phyloP scores from a whole-genome alignment of 768 basidiomycete species.

The Kwoniella dejecticola region DNA sequence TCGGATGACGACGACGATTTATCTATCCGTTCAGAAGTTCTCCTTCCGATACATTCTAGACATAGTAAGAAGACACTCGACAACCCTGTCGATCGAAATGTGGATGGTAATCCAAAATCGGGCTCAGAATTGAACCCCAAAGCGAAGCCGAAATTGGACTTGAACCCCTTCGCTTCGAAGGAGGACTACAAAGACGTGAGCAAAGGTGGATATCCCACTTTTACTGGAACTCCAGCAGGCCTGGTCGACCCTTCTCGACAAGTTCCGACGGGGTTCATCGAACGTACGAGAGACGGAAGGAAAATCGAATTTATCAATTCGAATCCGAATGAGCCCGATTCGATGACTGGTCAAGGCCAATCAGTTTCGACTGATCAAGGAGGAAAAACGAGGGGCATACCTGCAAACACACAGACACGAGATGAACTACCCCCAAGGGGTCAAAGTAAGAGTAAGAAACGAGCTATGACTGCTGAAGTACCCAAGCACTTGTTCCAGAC shows the following conservation, averaged over 20 bases:
- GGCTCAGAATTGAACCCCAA: too few species aligned
- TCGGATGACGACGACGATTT: conserved; percentile 1
- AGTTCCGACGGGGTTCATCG: conserved; percentile 37
- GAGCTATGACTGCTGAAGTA: not conserved
- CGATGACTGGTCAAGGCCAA: too few species aligned
- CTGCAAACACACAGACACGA: too few species aligned
- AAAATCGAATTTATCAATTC: conserved; percentile 22
- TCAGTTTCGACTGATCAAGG: too few species aligned
- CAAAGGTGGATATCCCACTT: conserved; percentile 48
- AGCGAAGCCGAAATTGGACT: too few species aligned
- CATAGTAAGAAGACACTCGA: not conserved
- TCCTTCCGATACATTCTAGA: not conserved
- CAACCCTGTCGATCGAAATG: not conserved
- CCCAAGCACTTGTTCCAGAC: not conserved
- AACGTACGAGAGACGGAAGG: conserved; percentile 22
- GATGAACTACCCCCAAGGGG: conserved; percentile 2
- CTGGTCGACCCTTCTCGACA: conserved; percentile 33
- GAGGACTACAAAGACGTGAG: conserved; percentile 21
- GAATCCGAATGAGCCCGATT: conserved; percentile 8
- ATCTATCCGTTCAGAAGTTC: not conserved
- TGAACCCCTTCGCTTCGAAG: too few species aligned
- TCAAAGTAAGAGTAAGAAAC: conserved; percentile 1
- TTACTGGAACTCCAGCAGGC: conserved; percentile 32
- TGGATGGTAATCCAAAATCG: too few species aligned
- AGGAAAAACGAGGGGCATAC: too few species aligned